Base-by-base conservation (phyloP, 2,329 filamentous ascomycete species). In the Ophiostoma perfectum region DNA sequence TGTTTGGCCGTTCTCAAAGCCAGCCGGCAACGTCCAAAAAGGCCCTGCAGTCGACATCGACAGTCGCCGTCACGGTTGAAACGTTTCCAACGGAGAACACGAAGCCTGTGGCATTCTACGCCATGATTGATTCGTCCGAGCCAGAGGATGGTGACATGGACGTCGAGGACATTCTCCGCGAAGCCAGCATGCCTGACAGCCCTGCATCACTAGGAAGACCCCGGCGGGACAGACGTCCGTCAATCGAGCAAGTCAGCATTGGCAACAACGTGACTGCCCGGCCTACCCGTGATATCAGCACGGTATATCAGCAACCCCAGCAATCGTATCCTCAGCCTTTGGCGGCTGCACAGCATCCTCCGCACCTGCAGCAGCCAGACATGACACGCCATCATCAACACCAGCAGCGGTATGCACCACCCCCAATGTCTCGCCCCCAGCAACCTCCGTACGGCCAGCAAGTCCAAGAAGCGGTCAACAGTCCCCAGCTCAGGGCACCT, bases 41-140 rank as follows among this genome's bases (percentile, higher is more conserved):
- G 69, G 79, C 79, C 64, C 74, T 78, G 5, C 78, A 80, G 38
- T 74, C 76, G 7, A 73, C 76, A 5, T 73, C 77, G 4, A 73
- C 77, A 2, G 79, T 84, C n/a, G 74, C 81, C 0, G 81, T 82
- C 2, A 80, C 83, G 0, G 80, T 83, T n/a, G 80, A 82, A 60
- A 74, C 78, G 11, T 79, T 78, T 14, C 79, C 82, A 0, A 80
- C 81, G 67, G 78, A 82, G 0, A 77, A 81, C 67, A 81, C 80
- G 67, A 87, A 85, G 70, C 78, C 83, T 0, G 76, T 86, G 6
- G 81, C 86, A 1, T 88, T 86, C 72, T 88, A 89, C 73, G 81
- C 86, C 7, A 84, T 88, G 75, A 82, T 88, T 74, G 86, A 88
- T 73, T 83, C 82, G 2, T 82, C 84, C 0, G 85, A 87, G 71